Base-by-base conservation (phyloP, 164 flowering plant genomes). In the Santalum album region DNA sequence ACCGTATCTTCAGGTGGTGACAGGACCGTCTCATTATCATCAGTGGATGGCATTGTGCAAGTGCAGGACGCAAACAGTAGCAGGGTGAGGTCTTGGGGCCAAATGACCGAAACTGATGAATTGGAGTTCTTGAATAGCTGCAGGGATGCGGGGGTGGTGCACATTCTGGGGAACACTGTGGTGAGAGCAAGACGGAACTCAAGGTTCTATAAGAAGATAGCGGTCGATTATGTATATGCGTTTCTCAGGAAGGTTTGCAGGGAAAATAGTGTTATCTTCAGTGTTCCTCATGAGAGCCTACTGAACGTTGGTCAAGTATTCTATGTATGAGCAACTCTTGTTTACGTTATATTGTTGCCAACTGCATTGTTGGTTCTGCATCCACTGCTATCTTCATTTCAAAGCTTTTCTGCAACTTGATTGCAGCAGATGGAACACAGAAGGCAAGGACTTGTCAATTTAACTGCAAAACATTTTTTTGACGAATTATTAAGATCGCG, bases 81-180 rank as follows among this genome's bases (percentile, higher is more conserved):
- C 34, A 61, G 68, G 5, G 21, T 65, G 21, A 51, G 61, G 53
- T 74, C 82, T 0, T 70, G 85, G 1, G 79, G 79, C 29, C 78
- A 60, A 53, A 35, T 19, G 1, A 70, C 74, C 0, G 95, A 78
- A 58, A 47, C 56, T 0, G 95, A 82, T 54, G 99, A 92, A 69
- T 27, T 83, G 63, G 96, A 89, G 68, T 87, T 73, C 64, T 38
- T 92, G 66, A 79, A 63, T 20, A 66, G 65, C 47, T 89, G 96
- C 62, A 86, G 83, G 62, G 90, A 83, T 70, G 90, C 90, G 0
- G 99, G 99, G 47, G 96, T 92, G 58, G 99, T 89, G 51, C 96
- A 92, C 57, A 86, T 92, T 35, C 53, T 89, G 22, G 99, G 99
- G 52, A 92, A 92, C 62, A 83, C 96, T 1, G 74, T 87, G 24